phyloP scores from a whole-genome alignment of 2,329 filamentous ascomycete genomes.

The Coniochaeta ligniaria region DNA sequence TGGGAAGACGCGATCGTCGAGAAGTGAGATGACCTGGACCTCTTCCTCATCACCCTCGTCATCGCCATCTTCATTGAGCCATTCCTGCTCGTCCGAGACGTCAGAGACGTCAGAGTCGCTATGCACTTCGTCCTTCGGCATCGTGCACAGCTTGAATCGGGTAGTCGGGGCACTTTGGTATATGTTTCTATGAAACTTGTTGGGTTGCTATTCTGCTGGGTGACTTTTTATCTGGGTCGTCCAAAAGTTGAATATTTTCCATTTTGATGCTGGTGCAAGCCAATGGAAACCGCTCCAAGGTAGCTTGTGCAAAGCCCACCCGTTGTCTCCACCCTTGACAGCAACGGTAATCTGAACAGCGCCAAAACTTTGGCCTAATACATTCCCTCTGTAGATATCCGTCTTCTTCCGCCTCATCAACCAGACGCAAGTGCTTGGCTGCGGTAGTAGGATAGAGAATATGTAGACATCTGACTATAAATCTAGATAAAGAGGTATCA shows the following conservation, averaged over 20 bases:
- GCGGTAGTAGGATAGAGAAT: not conserved
- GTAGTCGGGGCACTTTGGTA: not conserved
- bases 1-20: constrained; percentile 59
- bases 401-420: no score
- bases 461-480: not conserved
- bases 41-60: constrained; percentile 54
- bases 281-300: not conserved
- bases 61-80: constrained; percentile 29
- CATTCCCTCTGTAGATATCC: no score
- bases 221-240: not conserved
- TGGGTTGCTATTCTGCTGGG: not conserved
- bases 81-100: constrained; percentile 26
- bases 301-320: not conserved
- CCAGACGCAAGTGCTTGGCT: no score
- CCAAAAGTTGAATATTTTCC: constrained; percentile 6
- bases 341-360: not conserved
- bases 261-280: not conserved
- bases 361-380: no score
- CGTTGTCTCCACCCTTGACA: not conserved
- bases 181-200: constrained; percentile 5
- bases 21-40: constrained; percentile 57
- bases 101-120: constrained; percentile 20
- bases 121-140: constrained; percentile 11
- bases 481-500: not conserved
- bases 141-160: not conserved